Conservation (phyloP, 176 grass and related monocot genomes). For the Rhynchospora pubera region DNA sequence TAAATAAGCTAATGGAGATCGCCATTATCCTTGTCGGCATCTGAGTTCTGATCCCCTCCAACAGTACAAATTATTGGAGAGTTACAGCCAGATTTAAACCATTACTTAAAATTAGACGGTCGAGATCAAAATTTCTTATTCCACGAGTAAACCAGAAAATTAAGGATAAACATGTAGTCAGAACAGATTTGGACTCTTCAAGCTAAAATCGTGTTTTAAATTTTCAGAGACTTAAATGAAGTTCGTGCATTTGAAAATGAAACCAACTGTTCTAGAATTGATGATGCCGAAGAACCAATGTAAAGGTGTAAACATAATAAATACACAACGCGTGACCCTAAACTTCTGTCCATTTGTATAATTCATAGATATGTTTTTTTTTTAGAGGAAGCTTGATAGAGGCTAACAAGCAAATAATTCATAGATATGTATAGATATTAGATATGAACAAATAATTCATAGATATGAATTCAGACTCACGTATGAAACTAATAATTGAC, state of each 20-base stretch:
- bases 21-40: background rate
- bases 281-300: background rate
- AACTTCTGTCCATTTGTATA: too few relatives aligned
- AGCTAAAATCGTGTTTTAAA: too few relatives aligned
- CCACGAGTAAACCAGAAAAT: background rate
- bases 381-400: too few relatives aligned
- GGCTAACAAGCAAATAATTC: too few relatives aligned
- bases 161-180: background rate
- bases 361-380: too few relatives aligned
- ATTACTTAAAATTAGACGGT: background rate
- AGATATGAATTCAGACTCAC: background rate
- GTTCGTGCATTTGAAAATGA: background rate
- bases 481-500: background rate
- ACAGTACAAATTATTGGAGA: background rate
- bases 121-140: background rate
- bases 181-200: background rate
- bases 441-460: background rate
- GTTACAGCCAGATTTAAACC: background rate
- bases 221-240: too few relatives aligned
- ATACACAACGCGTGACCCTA: too few relatives aligned
- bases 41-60: too few relatives aligned
- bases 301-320: too few relatives aligned
- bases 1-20: background rate
- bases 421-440: too few relatives aligned
- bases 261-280: background rate